Evolutionary conservation across 2,329 filamentous ascomycete species (phyloP).

Genomic region (Aspergillus ochraceoroseus): DNA sequence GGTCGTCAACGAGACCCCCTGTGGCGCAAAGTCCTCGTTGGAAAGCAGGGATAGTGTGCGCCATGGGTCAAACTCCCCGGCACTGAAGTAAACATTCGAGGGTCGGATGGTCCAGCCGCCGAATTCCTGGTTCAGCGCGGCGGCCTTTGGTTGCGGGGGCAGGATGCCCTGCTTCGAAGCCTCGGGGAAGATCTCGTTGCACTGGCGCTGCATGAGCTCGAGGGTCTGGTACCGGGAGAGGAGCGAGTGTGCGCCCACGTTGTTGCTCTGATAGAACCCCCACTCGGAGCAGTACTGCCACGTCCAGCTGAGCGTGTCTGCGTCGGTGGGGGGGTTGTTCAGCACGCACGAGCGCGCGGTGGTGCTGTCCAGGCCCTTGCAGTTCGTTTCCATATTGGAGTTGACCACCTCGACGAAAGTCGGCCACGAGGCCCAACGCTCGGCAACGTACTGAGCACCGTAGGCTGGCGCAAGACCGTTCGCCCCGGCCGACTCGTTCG

Average conservation of each 20-base stretch:
- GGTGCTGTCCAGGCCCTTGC: constrained; percentile 29
- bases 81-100: constrained; percentile 50
- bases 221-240: constrained; percentile 47
- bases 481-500: constrained; percentile 34
- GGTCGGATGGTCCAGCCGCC: constrained; percentile 52
- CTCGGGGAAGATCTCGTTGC: constrained; percentile 48
- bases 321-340: constrained; percentile 31
- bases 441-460: constrained; percentile 41
- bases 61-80: constrained; percentile 52
- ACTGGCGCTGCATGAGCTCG: constrained; percentile 43
- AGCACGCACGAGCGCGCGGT: constrained; percentile 37
- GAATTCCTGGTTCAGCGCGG: constrained; percentile 42
- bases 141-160: constrained; percentile 39
- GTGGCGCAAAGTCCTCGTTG: constrained; percentile 40
- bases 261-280: constrained; percentile 50
- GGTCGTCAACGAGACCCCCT: constrained; percentile 35
- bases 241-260: constrained; percentile 46
- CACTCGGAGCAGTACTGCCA: constrained; percentile 54
- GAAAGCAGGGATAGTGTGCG: constrained; percentile 45
- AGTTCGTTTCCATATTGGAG: constrained; percentile 39
- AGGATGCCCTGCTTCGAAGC: constrained; percentile 39
- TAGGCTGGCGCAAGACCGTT: constrained; percentile 41
- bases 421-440: constrained; percentile 43
- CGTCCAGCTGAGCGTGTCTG: constrained; percentile 43
- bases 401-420: constrained; percentile 39